A percentile compares a stretch with the other conserved stretches of the same genome.
These are phyloP conservation scores for Fusarium duplospermum DNA, from an alignment of 2,329 filamentous ascomycete genomes.

Conservation along the genomic window DNA sequence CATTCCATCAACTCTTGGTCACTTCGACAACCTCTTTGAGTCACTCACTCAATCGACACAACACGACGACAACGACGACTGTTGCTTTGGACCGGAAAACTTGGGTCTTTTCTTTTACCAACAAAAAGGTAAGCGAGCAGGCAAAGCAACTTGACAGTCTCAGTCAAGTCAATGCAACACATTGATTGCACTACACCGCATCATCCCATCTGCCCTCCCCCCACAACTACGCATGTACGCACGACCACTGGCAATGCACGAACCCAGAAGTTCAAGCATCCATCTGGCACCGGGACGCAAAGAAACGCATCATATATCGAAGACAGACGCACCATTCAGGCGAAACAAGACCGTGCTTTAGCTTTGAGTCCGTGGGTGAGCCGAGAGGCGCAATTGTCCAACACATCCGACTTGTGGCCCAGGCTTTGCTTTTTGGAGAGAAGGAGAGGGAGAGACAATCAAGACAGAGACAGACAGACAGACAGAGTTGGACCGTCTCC, in stretches of 20 bases:
- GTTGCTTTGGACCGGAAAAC: not conserved
- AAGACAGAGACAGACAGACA: not conserved
- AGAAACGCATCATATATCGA: slow-evolving; percentile 26
- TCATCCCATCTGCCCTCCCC: slow-evolving; percentile 19
- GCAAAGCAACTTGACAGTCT: slow-evolving; percentile 15
- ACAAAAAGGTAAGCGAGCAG: slow-evolving; percentile 16
- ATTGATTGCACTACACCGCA: slow-evolving; percentile 26
- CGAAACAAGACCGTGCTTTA: slow-evolving; percentile 18
- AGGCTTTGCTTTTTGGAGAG: not conserved
- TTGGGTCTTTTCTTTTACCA: not conserved
- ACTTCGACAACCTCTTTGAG: slow-evolving; percentile 21
- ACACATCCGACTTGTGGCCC: not conserved
- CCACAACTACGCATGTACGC: slow-evolving; percentile 32
- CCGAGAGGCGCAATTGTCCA: slow-evolving; percentile 4
- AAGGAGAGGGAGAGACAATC: not conserved
- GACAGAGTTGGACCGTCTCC: slow-evolving; percentile 18
- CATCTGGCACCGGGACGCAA: slow-evolving; percentile 14
- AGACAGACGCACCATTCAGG: slow-evolving; percentile 27
- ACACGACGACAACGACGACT: slow-evolving; percentile 18
- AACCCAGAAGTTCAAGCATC: slow-evolving; percentile 15
- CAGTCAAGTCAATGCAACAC: slow-evolving; percentile 7
- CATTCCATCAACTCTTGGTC: slow-evolving; percentile 33
- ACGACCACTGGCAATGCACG: slow-evolving; percentile 20
- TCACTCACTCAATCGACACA: slow-evolving; percentile 15
- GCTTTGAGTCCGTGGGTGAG: slow-evolving; percentile 7